phyloP scores from a whole-genome alignment of 106 monocot genomes.

The Triglochin maritima region DNA sequence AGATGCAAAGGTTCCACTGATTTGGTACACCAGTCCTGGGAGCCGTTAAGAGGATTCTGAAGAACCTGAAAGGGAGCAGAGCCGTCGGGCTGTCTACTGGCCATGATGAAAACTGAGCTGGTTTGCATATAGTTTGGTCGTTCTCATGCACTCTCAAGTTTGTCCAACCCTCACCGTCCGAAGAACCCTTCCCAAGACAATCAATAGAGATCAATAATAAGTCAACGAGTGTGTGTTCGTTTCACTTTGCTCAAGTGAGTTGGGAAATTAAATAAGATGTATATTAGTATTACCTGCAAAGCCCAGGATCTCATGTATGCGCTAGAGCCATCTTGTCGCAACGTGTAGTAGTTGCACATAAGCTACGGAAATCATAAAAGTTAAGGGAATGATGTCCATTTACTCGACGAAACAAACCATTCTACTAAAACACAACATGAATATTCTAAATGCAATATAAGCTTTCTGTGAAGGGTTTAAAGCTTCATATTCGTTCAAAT shows the following conservation, averaged over 20 bases:
- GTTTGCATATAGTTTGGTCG: conserved; percentile 59
- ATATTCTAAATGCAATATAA: conserved; percentile 1
- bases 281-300: conserved; percentile 47
- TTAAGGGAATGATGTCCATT: neutral
- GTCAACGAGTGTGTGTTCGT: neutral
- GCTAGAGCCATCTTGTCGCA: conserved; percentile 86
- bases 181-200: conserved; percentile 47
- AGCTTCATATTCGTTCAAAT: neutral
- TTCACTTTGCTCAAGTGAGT: neutral
- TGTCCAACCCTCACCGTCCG: conserved; percentile 63
- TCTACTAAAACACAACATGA: neutral
- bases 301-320: conserved; percentile 67
- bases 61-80: conserved; percentile 85
- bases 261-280: neutral
- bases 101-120: conserved; percentile 89
- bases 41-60: conserved; percentile 46
- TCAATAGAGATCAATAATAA: too few species aligned
- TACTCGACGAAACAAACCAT: neutral
- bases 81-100: conserved; percentile 41
- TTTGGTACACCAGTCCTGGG: conserved; percentile 38
- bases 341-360: conserved; percentile 92
- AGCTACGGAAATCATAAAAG: conserved; percentile 33
- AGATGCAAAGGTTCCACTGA: conserved; percentile 75
- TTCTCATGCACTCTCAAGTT: conserved; percentile 63
- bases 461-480: neutral